phyloP scores from a whole-genome alignment of 768 basidiomycete genomes.

The Amanita molliuscula region DNA sequence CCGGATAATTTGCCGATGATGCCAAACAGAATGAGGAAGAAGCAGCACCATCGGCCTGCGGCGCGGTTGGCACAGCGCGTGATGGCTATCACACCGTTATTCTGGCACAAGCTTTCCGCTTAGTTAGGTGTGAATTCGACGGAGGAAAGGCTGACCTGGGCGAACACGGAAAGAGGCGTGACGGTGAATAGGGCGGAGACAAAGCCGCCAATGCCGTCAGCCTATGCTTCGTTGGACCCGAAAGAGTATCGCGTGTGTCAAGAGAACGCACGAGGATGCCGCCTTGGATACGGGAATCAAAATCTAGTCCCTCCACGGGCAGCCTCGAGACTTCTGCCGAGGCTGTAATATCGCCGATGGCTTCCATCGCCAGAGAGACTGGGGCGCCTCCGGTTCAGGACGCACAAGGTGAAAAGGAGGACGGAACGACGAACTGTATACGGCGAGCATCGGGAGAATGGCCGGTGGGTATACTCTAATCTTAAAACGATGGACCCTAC shows the following conservation, averaged over 20 bases:
- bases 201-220: constrained; percentile 76
- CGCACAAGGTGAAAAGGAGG: neutral
- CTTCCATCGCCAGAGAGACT: constrained; percentile 75
- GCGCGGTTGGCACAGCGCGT: constrained; percentile 76
- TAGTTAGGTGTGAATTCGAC: neutral
- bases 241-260: constrained; percentile 30
- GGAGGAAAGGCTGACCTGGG: constrained; percentile 29
- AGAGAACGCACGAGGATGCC: constrained; percentile 49
- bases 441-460: constrained; percentile 34
- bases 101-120: constrained; percentile 26
- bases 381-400: neutral
- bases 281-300: constrained; percentile 77
- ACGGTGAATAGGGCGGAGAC: constrained; percentile 75
- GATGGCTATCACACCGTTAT: constrained; percentile 76
- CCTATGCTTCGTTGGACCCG: constrained; percentile 22
- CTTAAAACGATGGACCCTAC: constrained; percentile 68
- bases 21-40: constrained; percentile 73
- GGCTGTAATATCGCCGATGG: constrained; percentile 78
- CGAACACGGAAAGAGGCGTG: constrained; percentile 71
- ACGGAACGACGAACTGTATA: constrained; percentile 18
- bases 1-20: constrained; percentile 76
- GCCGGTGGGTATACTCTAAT: constrained; percentile 68
- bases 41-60: constrained; percentile 73
- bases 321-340: constrained; percentile 74
- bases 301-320: constrained; percentile 62